Evolutionary conservation across 306 rosid genomes (phyloP).

Genomic region (Rosa lucieae): DNA sequence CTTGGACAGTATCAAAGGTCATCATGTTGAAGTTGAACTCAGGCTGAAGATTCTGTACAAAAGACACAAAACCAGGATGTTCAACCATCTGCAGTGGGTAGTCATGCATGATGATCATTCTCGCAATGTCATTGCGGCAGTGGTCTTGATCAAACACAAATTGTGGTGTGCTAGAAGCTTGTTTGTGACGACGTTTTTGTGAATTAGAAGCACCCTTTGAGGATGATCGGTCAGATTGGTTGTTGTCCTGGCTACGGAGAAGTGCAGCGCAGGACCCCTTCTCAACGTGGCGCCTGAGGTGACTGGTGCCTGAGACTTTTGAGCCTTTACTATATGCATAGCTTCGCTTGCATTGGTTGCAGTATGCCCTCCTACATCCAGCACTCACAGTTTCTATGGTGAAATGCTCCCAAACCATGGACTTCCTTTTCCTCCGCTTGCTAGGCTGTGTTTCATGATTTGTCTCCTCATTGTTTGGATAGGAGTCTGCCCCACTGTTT

Average conservation of each 20-base stretch:
- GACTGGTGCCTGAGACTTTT: conserved; percentile 96
- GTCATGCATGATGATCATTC: conserved; percentile 96
- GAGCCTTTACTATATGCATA: conserved; percentile 94
- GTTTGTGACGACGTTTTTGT: conserved; percentile 64
- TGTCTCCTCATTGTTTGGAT: conserved; percentile 40
- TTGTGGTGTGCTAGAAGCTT: conserved; percentile 59
- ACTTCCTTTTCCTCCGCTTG: conserved; percentile 88
- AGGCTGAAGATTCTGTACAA: conserved; percentile 86
- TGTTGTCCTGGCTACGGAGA: conserved; percentile 63
- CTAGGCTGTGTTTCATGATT: conserved; percentile 61
- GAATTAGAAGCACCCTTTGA: conserved; percentile 48
- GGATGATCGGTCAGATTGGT: conserved; percentile 28
- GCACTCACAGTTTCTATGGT: conserved; percentile 76
- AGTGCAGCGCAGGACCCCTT: conserved; percentile 81
- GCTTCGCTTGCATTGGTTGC: conserved; percentile 89
- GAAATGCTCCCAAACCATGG: conserved; percentile 93
- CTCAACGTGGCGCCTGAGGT: conserved; percentile 90
- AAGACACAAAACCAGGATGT: conserved; percentile 85
- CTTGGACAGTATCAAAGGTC: conserved; percentile 86
- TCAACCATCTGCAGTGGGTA: conserved; percentile 97
- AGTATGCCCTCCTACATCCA: conserved; percentile 89
- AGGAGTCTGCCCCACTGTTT: background rate
- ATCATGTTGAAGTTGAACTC: conserved; percentile 60
- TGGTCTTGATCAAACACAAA: conserved; percentile 68
- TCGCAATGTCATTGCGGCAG: conserved; percentile 84